Conservation (phyloP, 768 basidiomycete species). For the Candolleomyces efflorescens region DNA sequence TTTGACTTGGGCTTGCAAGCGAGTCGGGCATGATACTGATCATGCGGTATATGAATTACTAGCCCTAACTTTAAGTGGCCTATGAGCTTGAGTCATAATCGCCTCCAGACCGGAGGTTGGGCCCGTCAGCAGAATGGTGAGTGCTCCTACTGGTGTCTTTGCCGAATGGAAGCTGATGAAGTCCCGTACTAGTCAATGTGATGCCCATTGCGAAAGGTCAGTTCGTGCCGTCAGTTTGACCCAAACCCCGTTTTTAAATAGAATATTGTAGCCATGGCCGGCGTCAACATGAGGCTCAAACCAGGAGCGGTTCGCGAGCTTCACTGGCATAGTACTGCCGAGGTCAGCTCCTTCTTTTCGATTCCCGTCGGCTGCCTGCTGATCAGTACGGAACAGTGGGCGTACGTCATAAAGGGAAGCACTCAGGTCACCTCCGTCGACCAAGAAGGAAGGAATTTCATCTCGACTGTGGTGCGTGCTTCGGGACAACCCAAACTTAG, state of each 20-base stretch:
- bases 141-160: constrained; percentile 2
- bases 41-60: not conserved
- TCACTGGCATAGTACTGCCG: constrained; percentile 50
- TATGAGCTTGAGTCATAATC: constrained; percentile 50
- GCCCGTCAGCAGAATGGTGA: constrained; percentile 51
- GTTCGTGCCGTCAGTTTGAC: constrained; percentile 1
- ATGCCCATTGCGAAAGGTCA: constrained; percentile 50
- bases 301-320: constrained; percentile 49
- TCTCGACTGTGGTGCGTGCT: constrained; percentile 44
- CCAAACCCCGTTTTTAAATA: not conserved
- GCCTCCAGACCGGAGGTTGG: constrained; percentile 58
- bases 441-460: constrained; percentile 42
- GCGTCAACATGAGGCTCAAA: constrained; percentile 51
- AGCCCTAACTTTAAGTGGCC: constrained; percentile 56
- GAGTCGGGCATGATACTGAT: not conserved
- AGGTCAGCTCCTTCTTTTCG: constrained; percentile 22
- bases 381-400: constrained; percentile 34
- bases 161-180: not conserved
- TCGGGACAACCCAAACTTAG: too few relatives aligned
- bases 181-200: constrained; percentile 26
- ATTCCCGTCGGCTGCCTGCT: not conserved
- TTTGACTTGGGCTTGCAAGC: too few relatives aligned
- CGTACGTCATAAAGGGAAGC: constrained; percentile 45
- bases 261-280: constrained; percentile 28
- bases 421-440: constrained; percentile 48